A percentile compares a stretch with the other conserved stretches of the same genome.
Conservation (phyloP, 306 rosid species). For the Rosa multiflora region DNA sequence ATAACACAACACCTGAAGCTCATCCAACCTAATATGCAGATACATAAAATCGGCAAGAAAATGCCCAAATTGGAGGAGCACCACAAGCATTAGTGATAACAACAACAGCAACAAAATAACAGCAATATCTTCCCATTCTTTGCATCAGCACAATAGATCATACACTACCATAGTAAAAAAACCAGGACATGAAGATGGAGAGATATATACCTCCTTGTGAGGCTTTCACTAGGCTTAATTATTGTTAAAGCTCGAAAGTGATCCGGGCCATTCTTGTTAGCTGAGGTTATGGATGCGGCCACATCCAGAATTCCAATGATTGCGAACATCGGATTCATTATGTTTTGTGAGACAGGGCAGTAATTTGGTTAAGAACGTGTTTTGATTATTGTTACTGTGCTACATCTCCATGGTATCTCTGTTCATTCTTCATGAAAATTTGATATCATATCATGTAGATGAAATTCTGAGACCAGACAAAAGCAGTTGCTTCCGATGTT, state of each 20-base stretch:
- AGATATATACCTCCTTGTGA: not conserved
- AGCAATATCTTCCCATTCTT: no score
- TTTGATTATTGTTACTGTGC: not conserved
- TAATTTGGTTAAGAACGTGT: not conserved
- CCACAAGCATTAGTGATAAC: no score
- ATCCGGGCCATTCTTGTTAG: not conserved
- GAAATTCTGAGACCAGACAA: not conserved
- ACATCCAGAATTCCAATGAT: not conserved
- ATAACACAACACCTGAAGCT: not conserved
- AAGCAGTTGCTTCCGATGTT: not conserved
- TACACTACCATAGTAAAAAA: no score
- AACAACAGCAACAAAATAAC: no score
- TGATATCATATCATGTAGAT: no score
- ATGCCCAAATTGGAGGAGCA: no score
- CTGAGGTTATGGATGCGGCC: not conserved
- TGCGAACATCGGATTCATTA: not conserved
- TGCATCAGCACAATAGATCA: no score
- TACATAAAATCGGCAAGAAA: not conserved
- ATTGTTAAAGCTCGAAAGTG: not conserved
- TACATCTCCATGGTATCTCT: not conserved
- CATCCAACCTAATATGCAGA: not conserved
- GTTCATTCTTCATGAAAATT: not conserved
- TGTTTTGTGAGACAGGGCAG: not conserved
- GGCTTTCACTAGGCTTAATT: not conserved
- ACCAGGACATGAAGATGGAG: not conserved